These are phyloP conservation scores for Monilinia fructigena DNA, from an alignment of 2,329 filamentous ascomycete genomes.

Conservation along the genomic window DNA sequence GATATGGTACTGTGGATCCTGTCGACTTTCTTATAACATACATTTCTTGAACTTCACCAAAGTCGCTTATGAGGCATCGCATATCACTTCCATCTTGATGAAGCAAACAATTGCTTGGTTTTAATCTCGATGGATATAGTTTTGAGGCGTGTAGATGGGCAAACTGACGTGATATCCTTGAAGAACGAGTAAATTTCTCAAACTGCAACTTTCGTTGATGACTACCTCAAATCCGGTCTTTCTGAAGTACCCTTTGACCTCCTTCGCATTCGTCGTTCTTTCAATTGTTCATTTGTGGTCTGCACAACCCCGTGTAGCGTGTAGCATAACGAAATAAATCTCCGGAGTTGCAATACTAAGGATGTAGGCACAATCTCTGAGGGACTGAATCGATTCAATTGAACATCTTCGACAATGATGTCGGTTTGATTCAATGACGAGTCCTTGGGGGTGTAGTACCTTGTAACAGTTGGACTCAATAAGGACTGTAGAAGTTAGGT, in stretches of 20 bases:
- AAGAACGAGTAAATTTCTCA: constrained; percentile 96
- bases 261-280: constrained; percentile 80
- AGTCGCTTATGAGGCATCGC: constrained; percentile 90
- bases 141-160: constrained; percentile 87
- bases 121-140: constrained; percentile 96
- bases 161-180: constrained; percentile 88
- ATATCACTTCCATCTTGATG: constrained; percentile 70
- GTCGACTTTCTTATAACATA: constrained; percentile 81
- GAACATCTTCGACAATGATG: constrained; percentile 87
- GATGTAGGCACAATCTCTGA: constrained; percentile 95
- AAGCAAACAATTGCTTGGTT: constrained; percentile 91
- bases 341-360: constrained; percentile 92
- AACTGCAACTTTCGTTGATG: constrained; percentile 55
- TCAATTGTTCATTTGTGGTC: constrained; percentile 77
- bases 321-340: constrained; percentile 87
- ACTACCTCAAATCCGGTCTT: constrained; percentile 41
- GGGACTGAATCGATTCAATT: constrained; percentile 82
- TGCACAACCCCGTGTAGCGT: constrained; percentile 57
- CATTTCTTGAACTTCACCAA: constrained; percentile 93
- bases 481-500: constrained; percentile 55
- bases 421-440: too few relatives aligned
- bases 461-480: constrained; percentile 87
- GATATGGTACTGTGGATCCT: constrained; percentile 92
- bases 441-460: too few relatives aligned
- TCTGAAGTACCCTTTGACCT: constrained; percentile 71